Conservation (phyloP, 164 flowering plant genomes). For the Tetracentron sinense region DNA sequence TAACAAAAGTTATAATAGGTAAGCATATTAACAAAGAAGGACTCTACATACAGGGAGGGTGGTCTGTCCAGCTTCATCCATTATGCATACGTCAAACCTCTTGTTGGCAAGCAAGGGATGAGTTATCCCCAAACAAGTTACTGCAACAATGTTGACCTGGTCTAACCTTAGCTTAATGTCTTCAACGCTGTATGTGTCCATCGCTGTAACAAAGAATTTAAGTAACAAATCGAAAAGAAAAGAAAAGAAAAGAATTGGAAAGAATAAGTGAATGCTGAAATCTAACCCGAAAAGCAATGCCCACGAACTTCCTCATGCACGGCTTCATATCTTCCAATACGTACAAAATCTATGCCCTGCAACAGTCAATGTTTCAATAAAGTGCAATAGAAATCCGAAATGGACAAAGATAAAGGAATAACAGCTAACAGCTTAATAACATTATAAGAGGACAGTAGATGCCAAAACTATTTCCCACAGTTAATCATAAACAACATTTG, state of each 20-base stretch:
- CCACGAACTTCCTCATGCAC: constrained; percentile 73
- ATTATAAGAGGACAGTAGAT: background rate
- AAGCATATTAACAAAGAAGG: background rate
- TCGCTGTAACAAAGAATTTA: constrained; percentile 34
- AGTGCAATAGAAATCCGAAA: background rate
- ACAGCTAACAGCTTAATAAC: too few species aligned
- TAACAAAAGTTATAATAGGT: background rate
- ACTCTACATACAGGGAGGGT: constrained; percentile 77
- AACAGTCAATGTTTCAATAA: constrained; percentile 16
- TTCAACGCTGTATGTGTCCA: constrained; percentile 45
- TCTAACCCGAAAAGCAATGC: constrained; percentile 76
- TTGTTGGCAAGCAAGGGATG: constrained; percentile 79
- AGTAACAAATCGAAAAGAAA: constrained; percentile 3
- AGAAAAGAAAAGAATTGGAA: background rate
- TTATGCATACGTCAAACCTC: constrained; percentile 91
- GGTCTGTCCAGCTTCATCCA: constrained; percentile 99
- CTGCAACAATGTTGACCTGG: constrained; percentile 79
- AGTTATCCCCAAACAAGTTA: constrained; percentile 86
- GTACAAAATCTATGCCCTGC: constrained; percentile 86
- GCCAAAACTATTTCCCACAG: background rate
- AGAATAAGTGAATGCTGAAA: background rate
- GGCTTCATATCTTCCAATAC: constrained; percentile 82
- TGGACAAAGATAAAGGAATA: background rate
- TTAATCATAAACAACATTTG: too few species aligned
- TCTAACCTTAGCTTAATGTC: constrained; percentile 61